Conservation (phyloP, 345 rosid species). For the Pugionium dolabratum region DNA sequence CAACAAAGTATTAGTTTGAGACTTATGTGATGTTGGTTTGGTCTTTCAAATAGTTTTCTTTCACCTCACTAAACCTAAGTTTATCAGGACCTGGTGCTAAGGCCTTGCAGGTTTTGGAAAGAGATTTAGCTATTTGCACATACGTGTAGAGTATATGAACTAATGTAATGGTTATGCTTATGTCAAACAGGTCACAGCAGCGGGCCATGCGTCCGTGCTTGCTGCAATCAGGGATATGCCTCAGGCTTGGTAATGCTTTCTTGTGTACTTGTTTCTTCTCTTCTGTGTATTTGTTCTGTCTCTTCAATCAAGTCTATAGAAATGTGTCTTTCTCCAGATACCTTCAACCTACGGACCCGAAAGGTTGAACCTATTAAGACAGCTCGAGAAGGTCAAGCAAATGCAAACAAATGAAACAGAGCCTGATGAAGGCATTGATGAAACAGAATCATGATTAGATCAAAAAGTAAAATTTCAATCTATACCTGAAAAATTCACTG, state of each 20-base stretch:
- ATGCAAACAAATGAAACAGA: constrained; percentile 56
- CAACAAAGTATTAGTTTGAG: constrained; percentile 6
- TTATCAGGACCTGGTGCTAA: constrained; percentile 20
- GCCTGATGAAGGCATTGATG: constrained; percentile 52
- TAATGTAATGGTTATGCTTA: constrained; percentile 10
- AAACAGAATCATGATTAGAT: constrained; percentile 47
- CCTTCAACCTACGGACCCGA: constrained; percentile 94
- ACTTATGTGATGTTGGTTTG: constrained; percentile 8
- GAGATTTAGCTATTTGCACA: constrained; percentile 68
- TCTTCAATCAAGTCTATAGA: constrained; percentile 11
- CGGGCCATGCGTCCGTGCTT: constrained; percentile 94
- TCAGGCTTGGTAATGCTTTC: constrained; percentile 68
- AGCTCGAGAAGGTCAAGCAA: constrained; percentile 86
- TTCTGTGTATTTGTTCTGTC: constrained; percentile 15
- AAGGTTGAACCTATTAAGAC: constrained; percentile 86
- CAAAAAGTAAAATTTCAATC: constrained; percentile 11
- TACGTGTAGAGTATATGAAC: constrained; percentile 5
- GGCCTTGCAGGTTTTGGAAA: constrained; percentile 77
- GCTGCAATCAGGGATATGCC: constrained; percentile 94
- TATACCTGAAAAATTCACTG: constrained; percentile 23
- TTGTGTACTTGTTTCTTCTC: constrained; percentile 6
- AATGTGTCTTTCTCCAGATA: constrained; percentile 54
- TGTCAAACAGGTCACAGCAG: constrained; percentile 80
- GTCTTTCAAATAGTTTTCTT: constrained; percentile 11
- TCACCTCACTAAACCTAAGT: not conserved